Conservation (phyloP, 306 rosid species). For the Luffa acutangula region DNA sequence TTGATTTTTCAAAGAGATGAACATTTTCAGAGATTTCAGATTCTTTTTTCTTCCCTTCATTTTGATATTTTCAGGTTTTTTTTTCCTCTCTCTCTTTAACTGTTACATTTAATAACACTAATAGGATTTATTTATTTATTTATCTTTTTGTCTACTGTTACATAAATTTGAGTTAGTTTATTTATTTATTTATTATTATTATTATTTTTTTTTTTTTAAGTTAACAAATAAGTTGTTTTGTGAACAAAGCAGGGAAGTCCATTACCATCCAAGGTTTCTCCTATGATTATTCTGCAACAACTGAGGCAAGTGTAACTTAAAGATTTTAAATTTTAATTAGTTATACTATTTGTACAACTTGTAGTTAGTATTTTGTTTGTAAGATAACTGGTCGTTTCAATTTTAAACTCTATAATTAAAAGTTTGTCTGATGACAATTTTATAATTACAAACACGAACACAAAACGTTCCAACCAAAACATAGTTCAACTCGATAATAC, state of each 20-base stretch:
- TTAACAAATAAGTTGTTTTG: neutral
- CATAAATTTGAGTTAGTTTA: neutral
- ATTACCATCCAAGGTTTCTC: constrained; percentile 21
- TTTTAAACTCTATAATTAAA: neutral
- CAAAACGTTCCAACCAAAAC: too few species aligned
- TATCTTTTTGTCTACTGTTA: neutral
- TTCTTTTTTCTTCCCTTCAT: constrained; percentile 20
- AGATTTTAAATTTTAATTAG: too few species aligned
- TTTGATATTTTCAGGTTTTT: constrained; percentile 43
- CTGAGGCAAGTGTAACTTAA: constrained; percentile 37
- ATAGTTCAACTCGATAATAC: too few species aligned
- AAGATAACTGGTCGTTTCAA: neutral
- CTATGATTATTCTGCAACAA: constrained; percentile 53
- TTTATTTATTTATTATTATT: too few species aligned
- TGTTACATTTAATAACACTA: neutral
- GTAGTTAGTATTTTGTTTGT: neutral
- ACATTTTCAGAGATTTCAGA: constrained; percentile 16
- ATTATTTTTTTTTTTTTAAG: neutral
- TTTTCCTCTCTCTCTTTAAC: neutral
- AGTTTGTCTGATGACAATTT: too few species aligned
- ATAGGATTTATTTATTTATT: too few species aligned
- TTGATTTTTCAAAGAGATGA: constrained; percentile 22
- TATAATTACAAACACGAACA: too few species aligned
- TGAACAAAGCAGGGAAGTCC: constrained; percentile 31
- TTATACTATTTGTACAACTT: neutral